phyloP scores from a whole-genome alignment of 176 grass and related monocot species.

The Paspalum notatum region DNA sequence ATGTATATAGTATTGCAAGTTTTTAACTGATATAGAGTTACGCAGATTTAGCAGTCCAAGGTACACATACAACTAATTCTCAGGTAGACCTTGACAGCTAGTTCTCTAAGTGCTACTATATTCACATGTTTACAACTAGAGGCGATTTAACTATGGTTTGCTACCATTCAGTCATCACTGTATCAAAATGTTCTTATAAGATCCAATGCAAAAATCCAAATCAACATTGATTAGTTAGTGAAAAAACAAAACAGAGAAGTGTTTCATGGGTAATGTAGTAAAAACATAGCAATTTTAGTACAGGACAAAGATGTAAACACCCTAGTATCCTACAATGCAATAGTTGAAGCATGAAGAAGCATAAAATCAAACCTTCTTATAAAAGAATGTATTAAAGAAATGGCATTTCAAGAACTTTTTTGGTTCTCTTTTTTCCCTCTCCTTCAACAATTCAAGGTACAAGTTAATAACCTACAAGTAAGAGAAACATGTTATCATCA shows the following conservation, averaged over 20 bases:
- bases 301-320: not conserved
- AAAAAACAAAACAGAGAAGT: not conserved
- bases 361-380: conserved; percentile 78
- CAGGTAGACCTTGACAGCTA: not conserved
- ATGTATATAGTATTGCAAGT: not conserved
- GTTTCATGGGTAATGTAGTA: not conserved
- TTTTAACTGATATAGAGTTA: conserved; percentile 1
- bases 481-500: conserved; percentile 27
- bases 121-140: not conserved
- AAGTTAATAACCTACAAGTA: conserved; percentile 82
- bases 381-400: conserved; percentile 98
- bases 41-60: not conserved
- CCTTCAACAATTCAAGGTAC: conserved; percentile 89
- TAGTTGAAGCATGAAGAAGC: conserved; percentile 23
- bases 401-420: conserved; percentile 77
- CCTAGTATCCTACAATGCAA: not conserved
- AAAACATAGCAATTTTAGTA: conserved; percentile 3
- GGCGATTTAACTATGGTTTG: conserved; percentile 4
- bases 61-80: conserved; percentile 2
- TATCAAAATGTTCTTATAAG: not conserved
- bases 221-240: not conserved
- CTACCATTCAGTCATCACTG: not conserved
- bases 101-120: not conserved
- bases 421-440: conserved; percentile 72
- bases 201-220: conserved; percentile 8